These are phyloP conservation scores for Cerrena zonata DNA, from an alignment of 1,284 basidiomycete species.

Conservation along the genomic window DNA sequence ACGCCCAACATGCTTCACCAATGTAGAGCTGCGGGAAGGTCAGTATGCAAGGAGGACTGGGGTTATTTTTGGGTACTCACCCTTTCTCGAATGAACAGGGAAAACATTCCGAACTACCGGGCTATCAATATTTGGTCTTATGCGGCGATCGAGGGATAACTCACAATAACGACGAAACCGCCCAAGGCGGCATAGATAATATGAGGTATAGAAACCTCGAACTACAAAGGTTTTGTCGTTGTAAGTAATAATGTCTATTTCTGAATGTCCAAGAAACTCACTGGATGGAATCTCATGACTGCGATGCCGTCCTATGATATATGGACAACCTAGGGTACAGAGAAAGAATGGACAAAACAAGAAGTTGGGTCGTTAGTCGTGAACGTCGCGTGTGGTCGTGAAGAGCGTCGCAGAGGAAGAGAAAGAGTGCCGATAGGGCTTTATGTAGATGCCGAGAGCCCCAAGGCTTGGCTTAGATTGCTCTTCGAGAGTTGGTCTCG, in stretches of 20 bases:
- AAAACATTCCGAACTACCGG: constrained; percentile 86
- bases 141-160: constrained; percentile 23
- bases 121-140: constrained; percentile 5
- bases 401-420: constrained; percentile 6
- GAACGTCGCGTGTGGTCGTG: constrained; percentile 1
- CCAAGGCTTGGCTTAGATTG: not conserved
- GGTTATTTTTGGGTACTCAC: constrained; percentile 32
- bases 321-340: not conserved
- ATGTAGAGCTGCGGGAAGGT: constrained; percentile 64
- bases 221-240: constrained; percentile 43
- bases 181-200: constrained; percentile 80
- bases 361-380: constrained; percentile 7
- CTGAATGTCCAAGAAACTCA: too few relatives aligned
- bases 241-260: too few relatives aligned
- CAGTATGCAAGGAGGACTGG: not conserved
- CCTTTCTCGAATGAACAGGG: constrained; percentile 86
- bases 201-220: constrained; percentile 65
- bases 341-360: not conserved
- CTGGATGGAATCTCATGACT: constrained; percentile 22
- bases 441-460: not conserved
- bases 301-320: not conserved
- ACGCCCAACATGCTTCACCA: constrained; percentile 95
- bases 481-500: not conserved
- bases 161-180: constrained; percentile 72
- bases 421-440: constrained; percentile 3